Conservation (phyloP, 1,284 basidiomycete genomes). For the Irpex lacteus region DNA sequence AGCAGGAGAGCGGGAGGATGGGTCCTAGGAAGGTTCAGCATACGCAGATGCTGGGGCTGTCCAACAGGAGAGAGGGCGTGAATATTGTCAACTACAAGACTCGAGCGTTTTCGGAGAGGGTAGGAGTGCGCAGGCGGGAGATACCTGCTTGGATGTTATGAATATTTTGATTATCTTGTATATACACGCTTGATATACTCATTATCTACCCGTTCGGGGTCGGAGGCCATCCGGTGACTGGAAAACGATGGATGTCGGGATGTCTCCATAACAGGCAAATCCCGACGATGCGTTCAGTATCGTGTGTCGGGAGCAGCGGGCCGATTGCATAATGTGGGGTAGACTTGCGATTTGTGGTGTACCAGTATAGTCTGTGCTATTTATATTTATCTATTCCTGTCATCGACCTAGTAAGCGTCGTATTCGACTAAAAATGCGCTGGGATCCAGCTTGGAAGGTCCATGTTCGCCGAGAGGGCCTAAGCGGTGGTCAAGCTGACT, state of each 20-base stretch:
- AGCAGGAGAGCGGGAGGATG: neutral
- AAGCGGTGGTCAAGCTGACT: too few relatives aligned
- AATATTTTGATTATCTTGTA: neutral
- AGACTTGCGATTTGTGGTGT: neutral
- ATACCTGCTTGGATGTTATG: constrained; percentile 1
- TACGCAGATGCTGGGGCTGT: neutral
- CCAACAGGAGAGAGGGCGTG: neutral
- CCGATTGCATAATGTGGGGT: neutral
- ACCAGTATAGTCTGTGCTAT: too few relatives aligned
- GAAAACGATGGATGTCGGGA: neutral
- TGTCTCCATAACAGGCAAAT: neutral
- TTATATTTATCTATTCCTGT: too few relatives aligned
- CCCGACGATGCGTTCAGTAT: constrained; percentile 1
- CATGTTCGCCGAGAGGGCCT: too few relatives aligned
- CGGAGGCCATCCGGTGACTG: neutral
- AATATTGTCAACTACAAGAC: neutral
- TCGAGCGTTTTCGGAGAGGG: neutral
- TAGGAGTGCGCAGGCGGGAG: neutral
- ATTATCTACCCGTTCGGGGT: too few relatives aligned
- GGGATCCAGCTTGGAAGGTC: too few relatives aligned
- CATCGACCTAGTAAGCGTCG: too few relatives aligned
- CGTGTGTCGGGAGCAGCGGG: neutral
- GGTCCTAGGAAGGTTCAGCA: neutral
- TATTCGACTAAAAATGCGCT: too few relatives aligned
- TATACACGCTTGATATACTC: too few relatives aligned